Evolutionary conservation across 371 early-diverging fungal genomes (phyloP), one percentile per base, ranked within the genome.

Genomic region (Rhizomucor miehei): DNA sequence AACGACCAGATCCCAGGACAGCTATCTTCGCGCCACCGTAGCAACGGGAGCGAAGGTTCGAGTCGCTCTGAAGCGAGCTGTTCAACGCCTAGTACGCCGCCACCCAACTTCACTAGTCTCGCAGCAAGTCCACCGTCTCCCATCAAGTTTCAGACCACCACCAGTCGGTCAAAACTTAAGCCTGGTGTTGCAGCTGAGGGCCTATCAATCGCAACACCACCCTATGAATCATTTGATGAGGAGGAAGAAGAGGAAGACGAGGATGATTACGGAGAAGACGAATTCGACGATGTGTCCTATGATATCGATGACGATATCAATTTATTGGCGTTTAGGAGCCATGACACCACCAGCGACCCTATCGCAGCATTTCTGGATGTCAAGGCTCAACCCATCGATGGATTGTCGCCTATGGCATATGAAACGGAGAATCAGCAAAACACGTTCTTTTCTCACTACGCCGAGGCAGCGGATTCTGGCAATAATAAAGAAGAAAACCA

Each of bases 351-450:
- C 29, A 43, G 52, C 25, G 41, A 43, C 40, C 34, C 48, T 9
- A 43, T 23, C 20, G 41, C 56, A 48, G 44, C 16, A n/a, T n/a
- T n/a, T 29, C 29, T 29, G 29, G 29, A 8, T 29, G 29, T 29
- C 29, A 3, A 29, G 29, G 8, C 49, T 5, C 46, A 37, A 19
- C 36, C 39, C 23, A 29, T 38, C n/a, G 56, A 29, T 29, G 29
- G 29, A 29, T 8, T 56, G n/a, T 56, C 56, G 35, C 56, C 56
- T 8, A 56, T 50, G 50, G 50, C 56, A 13, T 56, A 50, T 29
- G 56, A 56, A 16, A 50, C 50, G 12, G 56, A 56, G 21, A 49
- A 56, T 9, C 56, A 56, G 24, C 50, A 56, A 49, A 50, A 49
- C 29, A 49, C 29, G 23, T 56, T 56, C 44, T 56, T 56, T 41